Evolutionary conservation across 768 basidiomycete species (phyloP), one percentile per base, ranked within the genome.

Genomic region (Rhizopogon salebrosus): DNA sequence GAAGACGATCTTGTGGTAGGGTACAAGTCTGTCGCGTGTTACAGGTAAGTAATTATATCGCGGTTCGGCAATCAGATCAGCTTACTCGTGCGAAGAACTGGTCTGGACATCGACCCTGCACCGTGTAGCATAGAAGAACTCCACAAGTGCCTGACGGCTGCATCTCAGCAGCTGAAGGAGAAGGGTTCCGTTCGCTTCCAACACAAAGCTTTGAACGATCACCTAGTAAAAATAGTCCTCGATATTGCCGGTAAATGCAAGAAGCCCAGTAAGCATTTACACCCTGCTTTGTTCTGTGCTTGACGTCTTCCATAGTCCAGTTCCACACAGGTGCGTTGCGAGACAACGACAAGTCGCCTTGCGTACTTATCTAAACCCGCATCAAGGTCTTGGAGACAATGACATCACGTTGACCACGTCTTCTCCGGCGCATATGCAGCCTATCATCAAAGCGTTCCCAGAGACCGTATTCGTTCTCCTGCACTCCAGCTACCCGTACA

Each of bases 1-100:
- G 51, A 36, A 4, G 75, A 85, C 53, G 59, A 68, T 0, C 68
- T 73, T 29, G 84, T 89, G 9, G 87, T 70, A 1, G 81, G 77
- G 1, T 87, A 89, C 76, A 91, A 92, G 64, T 88, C 87, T 9
- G 77, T 89, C 40, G 75, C 82, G 1, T 88, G 87, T 66, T 91
- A 92, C 63, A 80, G 67, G 67, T 61, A 54, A 18, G 54, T 1
- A 23, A 3, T 18, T 27, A 23, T 20, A 24, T 49, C 23, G 5
- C 13, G 34, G 11, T 22, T 18, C 20, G 36, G 38, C 37, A 3
- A 16, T n/a, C n/a, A 41, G 6, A 1, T 37, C 49, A 23, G 22
- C 40, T 35, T 1, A 36, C 22, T 13, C 29, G 24, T 29, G 4
- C 14, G 26, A 41, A 68, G 89, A 43, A 87, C 87, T 0, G 89